Percentiles rank a stretch among this genome's conserved stretches.
Conservation (phyloP, 352 stramenopile genomes). For the Phytopythium kandeliae region DNA sequence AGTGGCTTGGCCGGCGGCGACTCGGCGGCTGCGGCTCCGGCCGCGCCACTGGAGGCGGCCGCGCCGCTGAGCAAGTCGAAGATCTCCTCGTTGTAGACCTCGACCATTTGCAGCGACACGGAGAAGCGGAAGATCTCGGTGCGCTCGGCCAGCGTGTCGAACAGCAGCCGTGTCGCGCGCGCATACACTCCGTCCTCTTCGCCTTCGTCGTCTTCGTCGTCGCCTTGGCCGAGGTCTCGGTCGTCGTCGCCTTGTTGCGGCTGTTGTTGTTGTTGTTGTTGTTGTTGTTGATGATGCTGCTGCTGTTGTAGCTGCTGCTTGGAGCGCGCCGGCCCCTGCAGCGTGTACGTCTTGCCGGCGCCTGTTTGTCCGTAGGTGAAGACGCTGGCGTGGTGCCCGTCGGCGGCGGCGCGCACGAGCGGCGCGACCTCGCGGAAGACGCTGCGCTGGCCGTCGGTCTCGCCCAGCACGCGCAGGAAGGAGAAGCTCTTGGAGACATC, state of each 20-base stretch:
- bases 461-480: constrained; percentile 81
- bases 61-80: constrained; percentile 50
- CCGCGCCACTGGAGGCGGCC: neutral
- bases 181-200: constrained; percentile 33
- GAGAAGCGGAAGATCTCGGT: constrained; percentile 38
- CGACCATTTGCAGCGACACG: constrained; percentile 58
- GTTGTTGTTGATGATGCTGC: too few species aligned
- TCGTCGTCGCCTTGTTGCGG: neutral
- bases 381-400: constrained; percentile 92
- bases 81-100: constrained; percentile 88
- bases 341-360: constrained; percentile 28
- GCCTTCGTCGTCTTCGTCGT: constrained; percentile 27
- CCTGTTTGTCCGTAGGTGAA: constrained; percentile 94
- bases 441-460: constrained; percentile 74
- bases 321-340: constrained; percentile 11
- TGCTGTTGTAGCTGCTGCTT: constrained; percentile 15
- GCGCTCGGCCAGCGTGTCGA: constrained; percentile 27
- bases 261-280: too few species aligned
- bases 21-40: constrained; percentile 36
- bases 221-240: neutral
- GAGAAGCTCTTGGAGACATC: constrained; percentile 73
- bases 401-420: constrained; percentile 82
- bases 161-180: constrained; percentile 43
- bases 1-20: constrained; percentile 17
- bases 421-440: constrained; percentile 92